A percentile compares a stretch with the other conserved stretches of the same genome.
phyloP scores from a whole-genome alignment of 805 yeast genomes.

The Saccharomycopsis fibuligera region DNA sequence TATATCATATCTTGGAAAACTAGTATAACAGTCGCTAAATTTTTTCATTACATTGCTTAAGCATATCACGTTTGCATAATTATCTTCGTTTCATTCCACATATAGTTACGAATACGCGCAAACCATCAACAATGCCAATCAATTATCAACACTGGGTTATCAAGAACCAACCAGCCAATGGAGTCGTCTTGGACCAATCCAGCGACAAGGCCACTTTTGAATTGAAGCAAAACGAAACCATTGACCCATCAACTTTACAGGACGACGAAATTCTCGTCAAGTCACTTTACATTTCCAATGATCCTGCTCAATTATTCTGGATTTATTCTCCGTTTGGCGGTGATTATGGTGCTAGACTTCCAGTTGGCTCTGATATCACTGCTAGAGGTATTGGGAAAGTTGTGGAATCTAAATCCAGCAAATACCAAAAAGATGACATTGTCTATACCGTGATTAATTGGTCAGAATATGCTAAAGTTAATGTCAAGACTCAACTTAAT shows the following conservation, averaged over 20 bases:
- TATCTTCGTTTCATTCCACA: too few species aligned
- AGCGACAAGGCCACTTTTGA: slow-evolving; percentile 28
- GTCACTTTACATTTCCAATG: slow-evolving; percentile 44
- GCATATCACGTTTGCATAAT: too few species aligned
- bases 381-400: slow-evolving; percentile 49
- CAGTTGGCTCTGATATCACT: slow-evolving; percentile 38
- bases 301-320: slow-evolving; percentile 60
- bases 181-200: slow-evolving; percentile 24
- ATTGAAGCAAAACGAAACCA: slow-evolving; percentile 23
- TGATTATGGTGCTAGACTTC: slow-evolving; percentile 29
- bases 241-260: slow-evolving; percentile 23
- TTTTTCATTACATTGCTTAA: too few species aligned
- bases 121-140: too few species aligned
- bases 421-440: slow-evolving; percentile 38
- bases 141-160: slow-evolving; percentile 20
- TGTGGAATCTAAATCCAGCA: slow-evolving; percentile 37
- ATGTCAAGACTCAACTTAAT: slow-evolving; percentile 20
- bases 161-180: slow-evolving; percentile 26
- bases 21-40: too few species aligned
- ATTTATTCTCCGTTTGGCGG: slow-evolving; percentile 30
- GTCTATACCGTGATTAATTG: slow-evolving; percentile 38
- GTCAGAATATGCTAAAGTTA: slow-evolving; percentile 40
- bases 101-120: too few species aligned
- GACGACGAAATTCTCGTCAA: slow-evolving; percentile 42
- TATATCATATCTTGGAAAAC: too few species aligned